Evolutionary conservation across 345 rosid genomes (phyloP).

Genomic region (Clarkia xantiana): DNA sequence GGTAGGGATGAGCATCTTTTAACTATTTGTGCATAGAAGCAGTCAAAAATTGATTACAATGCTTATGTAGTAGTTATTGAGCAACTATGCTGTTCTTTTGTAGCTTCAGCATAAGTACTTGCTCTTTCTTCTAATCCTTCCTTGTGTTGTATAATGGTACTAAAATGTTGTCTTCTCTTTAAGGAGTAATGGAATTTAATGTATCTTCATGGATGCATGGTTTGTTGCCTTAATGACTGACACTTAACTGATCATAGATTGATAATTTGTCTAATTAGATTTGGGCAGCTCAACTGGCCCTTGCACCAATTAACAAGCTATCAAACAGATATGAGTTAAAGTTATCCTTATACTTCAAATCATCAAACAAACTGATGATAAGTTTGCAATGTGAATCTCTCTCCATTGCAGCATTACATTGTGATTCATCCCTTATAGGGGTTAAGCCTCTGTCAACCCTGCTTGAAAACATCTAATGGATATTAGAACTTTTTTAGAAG

Average conservation of each 20-base stretch:
- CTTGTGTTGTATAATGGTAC: not conserved
- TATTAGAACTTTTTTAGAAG: too few relatives aligned
- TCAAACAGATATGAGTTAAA: too few relatives aligned
- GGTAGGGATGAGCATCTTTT: not conserved
- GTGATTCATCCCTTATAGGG: too few relatives aligned
- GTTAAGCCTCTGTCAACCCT: too few relatives aligned
- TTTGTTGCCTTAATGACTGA: too few relatives aligned
- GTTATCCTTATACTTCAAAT: too few relatives aligned
- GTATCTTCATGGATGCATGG: not conserved
- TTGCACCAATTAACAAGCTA: too few relatives aligned
- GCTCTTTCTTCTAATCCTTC: conserved; percentile 5
- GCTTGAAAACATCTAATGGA: not conserved
- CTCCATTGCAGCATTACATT: too few relatives aligned
- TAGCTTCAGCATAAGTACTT: not conserved
- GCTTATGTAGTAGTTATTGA: conserved; percentile 13
- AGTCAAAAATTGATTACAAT: conserved; percentile 1
- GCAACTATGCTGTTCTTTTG: conserved; percentile 2
- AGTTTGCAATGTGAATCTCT: too few relatives aligned
- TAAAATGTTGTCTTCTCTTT: not conserved
- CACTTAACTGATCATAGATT: conserved; percentile 8
- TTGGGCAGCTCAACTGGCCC: too few relatives aligned
- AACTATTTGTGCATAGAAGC: conserved; percentile 5
- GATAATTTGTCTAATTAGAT: conserved; percentile 5
- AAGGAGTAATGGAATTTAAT: not conserved
- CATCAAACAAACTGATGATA: too few relatives aligned